Evolutionary conservation across 2,329 filamentous ascomycete genomes (phyloP).

Genomic region (Thelonectria blattea): DNA sequence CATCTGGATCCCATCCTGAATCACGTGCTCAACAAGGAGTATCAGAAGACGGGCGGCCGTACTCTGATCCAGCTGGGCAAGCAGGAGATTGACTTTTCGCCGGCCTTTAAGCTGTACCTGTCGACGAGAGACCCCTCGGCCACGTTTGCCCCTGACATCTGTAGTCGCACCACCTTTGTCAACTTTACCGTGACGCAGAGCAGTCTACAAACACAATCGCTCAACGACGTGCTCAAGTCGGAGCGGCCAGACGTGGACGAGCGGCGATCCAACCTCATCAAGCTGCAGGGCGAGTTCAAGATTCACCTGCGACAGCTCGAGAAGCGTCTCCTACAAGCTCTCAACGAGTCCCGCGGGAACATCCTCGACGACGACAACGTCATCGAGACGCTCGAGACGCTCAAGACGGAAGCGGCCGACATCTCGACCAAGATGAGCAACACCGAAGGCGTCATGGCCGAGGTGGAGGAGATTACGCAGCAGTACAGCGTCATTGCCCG

Average conservation of each 20-base stretch:
- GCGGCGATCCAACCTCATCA: constrained; percentile 94
- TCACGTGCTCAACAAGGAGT: constrained; percentile 98
- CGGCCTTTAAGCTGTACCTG: constrained; percentile 91
- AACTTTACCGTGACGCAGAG: constrained; percentile 99
- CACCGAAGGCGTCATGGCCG: constrained; percentile 96
- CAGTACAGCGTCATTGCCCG: constrained; percentile 93
- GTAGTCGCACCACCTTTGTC: constrained; percentile 97
- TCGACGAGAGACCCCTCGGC: constrained; percentile 96
- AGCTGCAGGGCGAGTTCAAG: constrained; percentile 98
- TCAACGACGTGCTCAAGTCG: constrained; percentile 96
- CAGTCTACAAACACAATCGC: constrained; percentile 95
- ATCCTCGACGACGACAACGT: constrained; percentile 98
- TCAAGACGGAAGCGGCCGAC: constrained; percentile 96
- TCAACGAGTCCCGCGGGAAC: constrained; percentile 97
- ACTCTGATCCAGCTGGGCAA: constrained; percentile 98
- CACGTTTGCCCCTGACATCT: constrained; percentile 93
- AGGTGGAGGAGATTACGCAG: constrained; percentile 93
- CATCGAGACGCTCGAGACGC: constrained; percentile 94
- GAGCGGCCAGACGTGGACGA: constrained; percentile 98
- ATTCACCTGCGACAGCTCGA: constrained; percentile 96
- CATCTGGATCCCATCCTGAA: constrained; percentile 97
- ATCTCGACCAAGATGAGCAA: constrained; percentile 96
- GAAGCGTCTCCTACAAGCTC: constrained; percentile 89
- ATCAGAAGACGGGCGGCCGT: constrained; percentile 97
- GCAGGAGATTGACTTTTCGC: constrained; percentile 99